Percentiles rank a stretch among this genome's conserved stretches.
Evolutionary conservation across 1,284 basidiomycete genomes (phyloP).

Genomic region (Puccinia polysora): DNA sequence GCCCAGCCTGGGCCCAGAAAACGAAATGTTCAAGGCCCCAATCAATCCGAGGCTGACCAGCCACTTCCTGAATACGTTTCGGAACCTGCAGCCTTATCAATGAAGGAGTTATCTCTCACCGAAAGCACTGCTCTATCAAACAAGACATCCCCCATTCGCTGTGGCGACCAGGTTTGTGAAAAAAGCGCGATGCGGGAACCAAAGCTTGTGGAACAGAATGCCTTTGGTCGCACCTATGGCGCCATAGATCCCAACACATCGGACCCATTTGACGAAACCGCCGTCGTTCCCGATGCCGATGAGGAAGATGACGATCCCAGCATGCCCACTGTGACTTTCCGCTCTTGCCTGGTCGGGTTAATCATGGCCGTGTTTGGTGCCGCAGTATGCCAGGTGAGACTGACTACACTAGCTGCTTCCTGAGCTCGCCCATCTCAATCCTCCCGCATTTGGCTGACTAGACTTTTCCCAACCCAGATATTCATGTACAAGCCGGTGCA

Average conservation of each 20-base stretch:
- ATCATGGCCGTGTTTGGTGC: conserved; percentile 38
- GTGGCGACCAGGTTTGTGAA: neutral
- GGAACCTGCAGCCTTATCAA: neutral
- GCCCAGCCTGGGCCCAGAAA: conserved; percentile 12
- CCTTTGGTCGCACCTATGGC: neutral
- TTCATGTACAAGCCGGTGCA: conserved; percentile 36
- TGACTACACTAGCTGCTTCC: neutral
- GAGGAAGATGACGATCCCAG: conserved; percentile 31
- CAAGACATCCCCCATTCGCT: neutral
- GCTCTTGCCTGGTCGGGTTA: conserved; percentile 29
- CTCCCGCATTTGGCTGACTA: neutral
- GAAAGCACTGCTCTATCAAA: neutral
- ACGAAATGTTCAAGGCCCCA: neutral
- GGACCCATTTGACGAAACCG: conserved; percentile 37
- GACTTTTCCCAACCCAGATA: conserved; percentile 2
- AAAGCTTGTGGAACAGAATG: neutral
- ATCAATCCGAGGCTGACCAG: neutral
- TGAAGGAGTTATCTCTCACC: neutral
- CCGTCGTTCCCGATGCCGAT: conserved; percentile 25
- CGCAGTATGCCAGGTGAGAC: conserved; percentile 33
- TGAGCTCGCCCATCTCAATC: neutral
- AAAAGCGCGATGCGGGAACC: neutral
- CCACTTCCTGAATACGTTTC: neutral
- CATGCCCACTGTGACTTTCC: conserved; percentile 27
- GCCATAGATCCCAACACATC: conserved; percentile 23